Conservation (phyloP, 176 grass and related monocot species). For the Zea luxurians region DNA sequence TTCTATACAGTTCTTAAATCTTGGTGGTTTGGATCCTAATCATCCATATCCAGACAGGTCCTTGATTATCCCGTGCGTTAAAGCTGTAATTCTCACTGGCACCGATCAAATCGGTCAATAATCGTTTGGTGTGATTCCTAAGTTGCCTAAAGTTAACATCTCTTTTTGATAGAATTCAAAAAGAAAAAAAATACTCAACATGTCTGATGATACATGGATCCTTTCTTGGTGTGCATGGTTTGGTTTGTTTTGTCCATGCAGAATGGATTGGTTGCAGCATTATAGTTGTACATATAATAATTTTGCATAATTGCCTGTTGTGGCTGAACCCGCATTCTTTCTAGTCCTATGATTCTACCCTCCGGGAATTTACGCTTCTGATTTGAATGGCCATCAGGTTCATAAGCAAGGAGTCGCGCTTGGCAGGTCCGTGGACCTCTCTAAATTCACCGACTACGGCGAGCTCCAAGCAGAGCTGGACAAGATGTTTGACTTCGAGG, state of each 20-base stretch:
- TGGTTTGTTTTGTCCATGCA: not conserved
- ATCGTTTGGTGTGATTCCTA: not conserved
- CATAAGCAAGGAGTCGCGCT: slow-evolving; percentile 90
- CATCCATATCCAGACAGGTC: not conserved
- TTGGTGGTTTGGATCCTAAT: not conserved
- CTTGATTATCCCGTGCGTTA: not conserved
- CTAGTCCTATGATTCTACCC: not conserved
- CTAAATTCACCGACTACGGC: slow-evolving; percentile 74
- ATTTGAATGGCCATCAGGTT: slow-evolving; percentile 49
- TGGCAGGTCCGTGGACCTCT: slow-evolving; percentile 86
- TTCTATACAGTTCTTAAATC: not conserved
- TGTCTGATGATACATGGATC: not conserved
- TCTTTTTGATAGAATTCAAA: no score
- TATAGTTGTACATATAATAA: not conserved
- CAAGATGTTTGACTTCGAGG: slow-evolving; percentile 85
- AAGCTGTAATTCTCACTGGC: not conserved
- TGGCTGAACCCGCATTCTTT: not conserved
- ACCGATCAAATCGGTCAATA: not conserved
- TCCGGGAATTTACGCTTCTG: not conserved
- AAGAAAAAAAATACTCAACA: not conserved
- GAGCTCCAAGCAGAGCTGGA: slow-evolving; percentile 75
- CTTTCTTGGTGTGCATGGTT: not conserved
- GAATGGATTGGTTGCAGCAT: not conserved
- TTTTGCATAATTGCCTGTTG: not conserved
- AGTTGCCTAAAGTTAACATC: not conserved